Conservation (phyloP, 1,284 basidiomycete genomes). For the Singerocomus inundabilis region DNA sequence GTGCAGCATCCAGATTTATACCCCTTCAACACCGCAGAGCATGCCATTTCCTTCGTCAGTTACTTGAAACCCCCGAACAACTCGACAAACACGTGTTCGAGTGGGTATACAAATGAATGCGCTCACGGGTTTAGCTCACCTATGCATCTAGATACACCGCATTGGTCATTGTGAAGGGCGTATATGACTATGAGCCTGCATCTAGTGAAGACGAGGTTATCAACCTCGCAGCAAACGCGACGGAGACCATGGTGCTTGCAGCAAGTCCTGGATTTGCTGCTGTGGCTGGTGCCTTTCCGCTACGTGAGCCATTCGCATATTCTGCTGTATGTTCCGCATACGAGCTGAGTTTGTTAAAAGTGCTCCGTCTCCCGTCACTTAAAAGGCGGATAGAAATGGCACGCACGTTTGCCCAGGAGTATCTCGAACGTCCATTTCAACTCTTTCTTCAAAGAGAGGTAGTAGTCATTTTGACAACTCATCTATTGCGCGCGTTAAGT, state of each 20-base stretch:
- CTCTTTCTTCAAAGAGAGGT: constrained; percentile 1
- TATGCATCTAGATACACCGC: neutral
- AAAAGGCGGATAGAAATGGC: neutral
- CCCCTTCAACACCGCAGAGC: too few relatives aligned
- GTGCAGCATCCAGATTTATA: too few relatives aligned
- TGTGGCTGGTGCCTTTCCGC: constrained; percentile 8
- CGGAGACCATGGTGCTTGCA: too few relatives aligned
- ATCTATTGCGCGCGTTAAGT: neutral
- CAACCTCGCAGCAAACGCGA: neutral
- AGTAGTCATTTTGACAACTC: neutral
- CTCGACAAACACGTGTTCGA: too few relatives aligned
- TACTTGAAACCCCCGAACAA: too few relatives aligned
- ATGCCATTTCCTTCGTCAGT: too few relatives aligned
- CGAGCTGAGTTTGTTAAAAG: neutral
- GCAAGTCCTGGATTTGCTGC: neutral
- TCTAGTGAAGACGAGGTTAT: neutral
- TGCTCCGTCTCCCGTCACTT: neutral
- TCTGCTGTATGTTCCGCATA: neutral
- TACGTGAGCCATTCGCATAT: constrained; percentile 1
- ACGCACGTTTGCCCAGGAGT: neutral
- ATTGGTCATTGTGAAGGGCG: neutral
- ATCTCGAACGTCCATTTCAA: constrained; percentile 6
- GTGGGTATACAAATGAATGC: too few relatives aligned
- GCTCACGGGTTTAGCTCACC: neutral
- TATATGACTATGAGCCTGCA: neutral